Conservation (phyloP, 345 rosid species). For the Theobroma cacao region DNA sequence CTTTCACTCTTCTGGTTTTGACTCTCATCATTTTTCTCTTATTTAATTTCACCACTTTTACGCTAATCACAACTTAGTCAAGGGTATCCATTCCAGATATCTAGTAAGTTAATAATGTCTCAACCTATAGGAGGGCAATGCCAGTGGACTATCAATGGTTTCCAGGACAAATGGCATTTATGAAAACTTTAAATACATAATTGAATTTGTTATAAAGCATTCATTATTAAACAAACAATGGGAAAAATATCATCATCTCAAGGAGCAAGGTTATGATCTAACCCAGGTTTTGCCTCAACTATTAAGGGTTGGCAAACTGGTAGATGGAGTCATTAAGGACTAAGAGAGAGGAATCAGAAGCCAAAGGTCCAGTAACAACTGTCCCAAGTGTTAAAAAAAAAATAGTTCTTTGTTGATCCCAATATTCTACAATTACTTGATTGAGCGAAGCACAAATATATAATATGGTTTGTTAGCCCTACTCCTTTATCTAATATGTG, state of each 20-base stretch:
- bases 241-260: neutral
- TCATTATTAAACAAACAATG: neutral
- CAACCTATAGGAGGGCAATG: neutral
- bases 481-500: neutral
- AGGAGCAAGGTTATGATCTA: neutral
- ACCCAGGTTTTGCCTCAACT: neutral
- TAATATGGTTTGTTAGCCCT: neutral
- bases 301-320: neutral
- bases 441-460: neutral
- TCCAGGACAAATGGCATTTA: neutral
- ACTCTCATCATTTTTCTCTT: slow-evolving; percentile 11
- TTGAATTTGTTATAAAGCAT: neutral
- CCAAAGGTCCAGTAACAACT: neutral
- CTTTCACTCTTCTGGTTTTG: neutral
- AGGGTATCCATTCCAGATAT: neutral
- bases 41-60: neutral
- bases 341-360: neutral
- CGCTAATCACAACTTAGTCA: slow-evolving; percentile 3
- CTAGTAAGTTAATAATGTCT: neutral
- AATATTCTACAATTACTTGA: neutral
- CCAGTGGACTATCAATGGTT: neutral
- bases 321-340: neutral
- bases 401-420: neutral
- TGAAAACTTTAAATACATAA: neutral
- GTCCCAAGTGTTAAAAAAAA: neutral